Percentiles rank a stretch among this genome's conserved stretches.
These are phyloP conservation scores for Elsinoe necatrix DNA, from an alignment of 2,329 filamentous ascomycete genomes.

Conservation along the genomic window DNA sequence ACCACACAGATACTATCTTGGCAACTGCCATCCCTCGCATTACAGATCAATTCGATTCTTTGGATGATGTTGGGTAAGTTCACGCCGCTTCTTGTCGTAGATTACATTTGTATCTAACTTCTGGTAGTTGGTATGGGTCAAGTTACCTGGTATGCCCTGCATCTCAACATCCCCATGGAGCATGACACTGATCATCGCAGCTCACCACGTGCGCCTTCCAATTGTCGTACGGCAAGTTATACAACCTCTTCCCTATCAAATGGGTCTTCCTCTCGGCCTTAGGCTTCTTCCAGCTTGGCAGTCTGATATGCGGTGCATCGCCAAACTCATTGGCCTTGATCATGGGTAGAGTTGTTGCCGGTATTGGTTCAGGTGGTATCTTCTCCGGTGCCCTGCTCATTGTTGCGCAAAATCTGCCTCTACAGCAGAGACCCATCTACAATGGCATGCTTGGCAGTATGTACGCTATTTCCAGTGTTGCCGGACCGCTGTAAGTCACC, in stretches of 20 bases:
- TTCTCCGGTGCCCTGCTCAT: slow-evolving; percentile 43
- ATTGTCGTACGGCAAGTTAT: slow-evolving; percentile 39
- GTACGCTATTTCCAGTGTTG: slow-evolving; percentile 41
- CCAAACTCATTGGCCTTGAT: slow-evolving; percentile 44
- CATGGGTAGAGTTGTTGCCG: slow-evolving; percentile 44
- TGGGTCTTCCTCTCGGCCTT: slow-evolving; percentile 39
- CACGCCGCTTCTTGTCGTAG: neutral
- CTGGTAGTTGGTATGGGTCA: slow-evolving; percentile 24
- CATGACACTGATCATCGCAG: neutral
- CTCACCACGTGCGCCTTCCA: slow-evolving; percentile 27
- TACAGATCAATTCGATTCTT: slow-evolving; percentile 41
- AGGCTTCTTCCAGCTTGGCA: slow-evolving; percentile 44
- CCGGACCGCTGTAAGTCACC: slow-evolving; percentile 34
- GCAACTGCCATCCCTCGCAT: slow-evolving; percentile 42
- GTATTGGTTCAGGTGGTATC: slow-evolving; percentile 44
- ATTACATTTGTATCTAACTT: neutral
- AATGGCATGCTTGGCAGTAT: slow-evolving; percentile 38
- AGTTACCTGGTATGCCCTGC: slow-evolving; percentile 10
- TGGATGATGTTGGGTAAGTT: slow-evolving; percentile 36
- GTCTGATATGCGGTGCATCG: slow-evolving; percentile 43
- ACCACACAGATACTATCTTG: slow-evolving; percentile 33
- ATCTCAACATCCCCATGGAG: neutral
- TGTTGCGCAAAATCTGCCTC: slow-evolving; percentile 37
- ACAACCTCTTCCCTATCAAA: slow-evolving; percentile 41
- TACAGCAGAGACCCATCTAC: slow-evolving; percentile 41